Evolutionary conservation across 2,329 filamentous ascomycete genomes (phyloP).

Genomic region (Alternaria arbusti): DNA sequence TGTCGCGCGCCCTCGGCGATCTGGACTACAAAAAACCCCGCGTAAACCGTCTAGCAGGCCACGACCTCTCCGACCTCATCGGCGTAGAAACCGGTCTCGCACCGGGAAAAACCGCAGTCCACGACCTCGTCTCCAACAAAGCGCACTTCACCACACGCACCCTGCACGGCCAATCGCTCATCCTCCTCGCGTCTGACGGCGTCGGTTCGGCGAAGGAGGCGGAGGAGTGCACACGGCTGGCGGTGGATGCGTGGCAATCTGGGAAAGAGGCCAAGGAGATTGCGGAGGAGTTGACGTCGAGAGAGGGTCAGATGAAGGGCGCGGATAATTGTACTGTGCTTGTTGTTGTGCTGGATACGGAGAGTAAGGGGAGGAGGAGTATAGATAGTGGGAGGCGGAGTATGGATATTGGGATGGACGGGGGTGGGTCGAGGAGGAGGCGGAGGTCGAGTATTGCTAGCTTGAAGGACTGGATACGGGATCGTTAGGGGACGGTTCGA

Average conservation of each 20-base stretch:
- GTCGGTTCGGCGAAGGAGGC: slow-evolving; percentile 27
- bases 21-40: slow-evolving; percentile 31
- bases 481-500: slow-evolving; percentile 1
- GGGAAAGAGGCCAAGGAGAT: slow-evolving; percentile 24
- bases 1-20: slow-evolving; percentile 33
- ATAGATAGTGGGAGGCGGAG: slow-evolving; percentile 13
- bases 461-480: slow-evolving; percentile 20
- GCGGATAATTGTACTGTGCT: slow-evolving; percentile 35
- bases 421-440: slow-evolving; percentile 4
- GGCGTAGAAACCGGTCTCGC: slow-evolving; percentile 33
- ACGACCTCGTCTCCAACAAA: slow-evolving; percentile 32
- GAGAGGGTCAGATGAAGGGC: slow-evolving; percentile 17
- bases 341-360: slow-evolving; percentile 25
- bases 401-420: slow-evolving; percentile 9
- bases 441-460: slow-evolving; percentile 17
- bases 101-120: slow-evolving; percentile 26
- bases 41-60: slow-evolving; percentile 31
- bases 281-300: slow-evolving; percentile 21
- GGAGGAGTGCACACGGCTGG: slow-evolving; percentile 22
- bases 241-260: slow-evolving; percentile 20
- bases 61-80: slow-evolving; percentile 30
- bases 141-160: slow-evolving; percentile 26
- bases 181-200: slow-evolving; percentile 32
- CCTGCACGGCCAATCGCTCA: slow-evolving; percentile 22
- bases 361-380: slow-evolving; percentile 14